Evolutionary conservation across 1,284 basidiomycete species (phyloP).

Genomic region (Retiboletus flavoniger): DNA sequence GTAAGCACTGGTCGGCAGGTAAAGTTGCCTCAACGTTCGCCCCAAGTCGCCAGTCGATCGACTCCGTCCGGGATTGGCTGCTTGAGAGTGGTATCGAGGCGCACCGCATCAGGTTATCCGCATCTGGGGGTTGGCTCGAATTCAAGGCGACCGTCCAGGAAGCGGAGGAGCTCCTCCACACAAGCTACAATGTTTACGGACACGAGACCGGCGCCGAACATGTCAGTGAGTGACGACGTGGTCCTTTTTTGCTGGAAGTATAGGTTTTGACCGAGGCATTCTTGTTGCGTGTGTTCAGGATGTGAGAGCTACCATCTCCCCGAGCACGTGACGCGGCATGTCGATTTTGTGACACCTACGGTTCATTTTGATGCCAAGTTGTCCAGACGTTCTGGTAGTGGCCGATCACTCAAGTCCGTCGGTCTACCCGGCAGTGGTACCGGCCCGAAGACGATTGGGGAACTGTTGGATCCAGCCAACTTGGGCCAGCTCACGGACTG

Average conservation of each 20-base stretch:
- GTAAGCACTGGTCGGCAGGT: constrained; percentile 46
- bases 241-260: neutral
- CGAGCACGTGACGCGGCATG: constrained; percentile 39
- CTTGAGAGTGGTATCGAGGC: constrained; percentile 36
- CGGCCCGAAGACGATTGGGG: constrained; percentile 38
- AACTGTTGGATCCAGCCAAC: constrained; percentile 23
- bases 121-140: constrained; percentile 44
- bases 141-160: constrained; percentile 42
- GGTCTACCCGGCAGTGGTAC: constrained; percentile 35
- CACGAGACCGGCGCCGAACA: constrained; percentile 38
- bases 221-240: constrained; percentile 22
- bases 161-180: constrained; percentile 43
- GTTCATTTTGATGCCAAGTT: constrained; percentile 40
- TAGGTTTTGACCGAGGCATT: neutral
- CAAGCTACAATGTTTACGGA: constrained; percentile 45
- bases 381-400: constrained; percentile 14
- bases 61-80: constrained; percentile 42
- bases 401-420: constrained; percentile 11
- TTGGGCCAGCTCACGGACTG: constrained; percentile 37
- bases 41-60: constrained; percentile 39
- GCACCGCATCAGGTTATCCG: constrained; percentile 34
- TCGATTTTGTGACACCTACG: constrained; percentile 49
- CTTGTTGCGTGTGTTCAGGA: constrained; percentile 26
- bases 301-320: constrained; percentile 48
- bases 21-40: constrained; percentile 43